Conservation (phyloP, 345 rosid genomes). For the Euphorbia tirucalli region DNA sequence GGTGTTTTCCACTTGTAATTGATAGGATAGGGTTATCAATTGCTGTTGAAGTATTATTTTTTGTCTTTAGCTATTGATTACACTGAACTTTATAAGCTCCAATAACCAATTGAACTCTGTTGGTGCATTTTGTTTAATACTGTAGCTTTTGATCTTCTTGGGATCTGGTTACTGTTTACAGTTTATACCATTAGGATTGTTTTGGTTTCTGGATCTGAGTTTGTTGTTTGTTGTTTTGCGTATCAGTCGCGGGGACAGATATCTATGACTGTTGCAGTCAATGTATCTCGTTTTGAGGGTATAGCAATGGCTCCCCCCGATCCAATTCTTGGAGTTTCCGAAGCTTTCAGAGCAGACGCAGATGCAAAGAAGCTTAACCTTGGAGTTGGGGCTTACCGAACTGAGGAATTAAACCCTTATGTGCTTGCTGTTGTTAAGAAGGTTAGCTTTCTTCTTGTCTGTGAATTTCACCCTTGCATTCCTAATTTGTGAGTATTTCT, state of each 20-base stretch:
- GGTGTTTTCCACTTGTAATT: background rate
- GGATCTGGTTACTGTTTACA: background rate
- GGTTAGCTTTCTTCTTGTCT: slow-evolving; percentile 35
- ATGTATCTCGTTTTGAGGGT: slow-evolving; percentile 79
- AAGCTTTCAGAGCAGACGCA: slow-evolving; percentile 84
- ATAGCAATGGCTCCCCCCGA: slow-evolving; percentile 96
- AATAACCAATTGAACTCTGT: background rate
- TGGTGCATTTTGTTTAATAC: background rate
- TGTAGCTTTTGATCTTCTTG: background rate
- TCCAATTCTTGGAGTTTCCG: slow-evolving; percentile 96
- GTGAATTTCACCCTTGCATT: background rate
- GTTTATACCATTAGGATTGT: background rate
- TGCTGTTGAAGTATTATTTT: too few relatives aligned
- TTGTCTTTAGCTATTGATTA: background rate
- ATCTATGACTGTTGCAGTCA: slow-evolving; percentile 59
- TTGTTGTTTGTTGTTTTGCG: slow-evolving; percentile 15
- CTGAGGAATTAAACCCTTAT: slow-evolving; percentile 91
- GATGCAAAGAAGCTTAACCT: slow-evolving; percentile 88
- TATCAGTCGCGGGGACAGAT: slow-evolving; percentile 60
- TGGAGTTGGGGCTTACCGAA: slow-evolving; percentile 97
- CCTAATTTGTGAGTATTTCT: background rate
- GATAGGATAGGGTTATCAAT: background rate
- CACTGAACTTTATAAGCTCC: background rate
- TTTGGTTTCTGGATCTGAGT: slow-evolving; percentile 5
- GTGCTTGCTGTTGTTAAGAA: slow-evolving; percentile 94